These are phyloP conservation scores for Eucalyptus coolabah DNA, from an alignment of 345 rosid species.

Conservation along the genomic window DNA sequence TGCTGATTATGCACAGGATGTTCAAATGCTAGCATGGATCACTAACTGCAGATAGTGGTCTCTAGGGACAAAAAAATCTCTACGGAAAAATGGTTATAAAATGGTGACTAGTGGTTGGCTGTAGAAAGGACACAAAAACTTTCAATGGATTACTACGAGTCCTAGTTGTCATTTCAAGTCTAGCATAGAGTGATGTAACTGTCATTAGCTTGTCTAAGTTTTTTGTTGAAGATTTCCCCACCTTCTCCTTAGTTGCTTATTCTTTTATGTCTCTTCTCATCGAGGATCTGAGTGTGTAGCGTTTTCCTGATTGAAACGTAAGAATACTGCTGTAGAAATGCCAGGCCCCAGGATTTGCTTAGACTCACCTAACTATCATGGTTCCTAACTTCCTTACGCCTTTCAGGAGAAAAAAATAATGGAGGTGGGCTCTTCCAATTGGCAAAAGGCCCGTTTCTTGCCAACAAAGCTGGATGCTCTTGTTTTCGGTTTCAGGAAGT, in stretches of 20 bases:
- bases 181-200: neutral
- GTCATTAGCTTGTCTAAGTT: neutral
- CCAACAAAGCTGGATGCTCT: conserved; percentile 73
- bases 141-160: neutral
- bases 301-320: neutral
- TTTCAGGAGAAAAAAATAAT: conserved; percentile 65
- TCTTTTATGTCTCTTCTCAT: neutral
- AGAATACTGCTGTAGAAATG: neutral
- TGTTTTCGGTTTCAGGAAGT: conserved; percentile 65
- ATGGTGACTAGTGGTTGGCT: neutral
- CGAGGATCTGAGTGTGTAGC: neutral
- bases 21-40: neutral
- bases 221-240: neutral
- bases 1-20: neutral
- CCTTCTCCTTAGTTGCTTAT: neutral
- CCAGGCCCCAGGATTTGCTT: neutral
- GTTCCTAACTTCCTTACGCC: neutral
- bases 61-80: neutral
- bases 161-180: neutral
- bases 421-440: conserved; percentile 53
- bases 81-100: neutral
- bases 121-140: neutral
- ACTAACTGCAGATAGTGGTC: neutral
- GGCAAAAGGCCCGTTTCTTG: conserved; percentile 74
- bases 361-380: neutral